Evolutionary conservation across 2,329 filamentous ascomycete genomes (phyloP), one percentile per base, ranked within the genome.

Genomic region (Fusarium nygamai): DNA sequence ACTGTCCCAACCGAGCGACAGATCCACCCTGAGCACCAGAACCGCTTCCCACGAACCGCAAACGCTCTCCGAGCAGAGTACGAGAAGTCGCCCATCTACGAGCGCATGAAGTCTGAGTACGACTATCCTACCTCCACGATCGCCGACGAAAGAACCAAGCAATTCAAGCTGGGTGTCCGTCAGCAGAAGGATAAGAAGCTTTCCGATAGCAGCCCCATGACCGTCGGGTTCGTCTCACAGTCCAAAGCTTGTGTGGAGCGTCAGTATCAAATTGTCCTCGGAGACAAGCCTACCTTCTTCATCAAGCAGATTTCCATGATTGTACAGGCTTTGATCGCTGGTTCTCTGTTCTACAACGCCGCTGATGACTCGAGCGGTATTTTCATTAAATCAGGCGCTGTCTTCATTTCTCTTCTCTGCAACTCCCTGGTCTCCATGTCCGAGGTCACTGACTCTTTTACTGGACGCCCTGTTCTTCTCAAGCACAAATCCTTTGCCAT

Each of bases 1-100:
- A 92, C 89, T 1, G 90, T 91, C 0, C 89, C 92, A 2, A 91
- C 90, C 0, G 93, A 95, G 79, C 88, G 94, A 56, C 86, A 88
- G 33, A 90, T 94, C 78, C 86, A 76, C 3, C 65, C 80, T 0
- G 85, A 82, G 1, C 80, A 79, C 51, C 81, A 85, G 59, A 72
- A 80, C 54, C 79, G 73, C 1, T 88, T 87, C 59, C 87, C 87
- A 1, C 82, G 86, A n/a, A 87, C 78, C 5, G 81, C 85, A 8
- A 78, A 81, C 0, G 82, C 81, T 17, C 83, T 92, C 13, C 81
- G 85, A 3, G 79, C 79, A 0, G 82, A 80, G 22, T 92, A 92
- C 73, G 83, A 89, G 54, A 84, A 85, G 50, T 89, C 89, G 0
- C 72, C 82, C 0, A 87, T 91, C 64, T 85, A 86, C 54, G 64